A percentile compares a stretch with the other conserved stretches of the same genome.
Evolutionary conservation across 805 yeast species (phyloP).

Genomic region (Teunomyces funiuensis): DNA sequence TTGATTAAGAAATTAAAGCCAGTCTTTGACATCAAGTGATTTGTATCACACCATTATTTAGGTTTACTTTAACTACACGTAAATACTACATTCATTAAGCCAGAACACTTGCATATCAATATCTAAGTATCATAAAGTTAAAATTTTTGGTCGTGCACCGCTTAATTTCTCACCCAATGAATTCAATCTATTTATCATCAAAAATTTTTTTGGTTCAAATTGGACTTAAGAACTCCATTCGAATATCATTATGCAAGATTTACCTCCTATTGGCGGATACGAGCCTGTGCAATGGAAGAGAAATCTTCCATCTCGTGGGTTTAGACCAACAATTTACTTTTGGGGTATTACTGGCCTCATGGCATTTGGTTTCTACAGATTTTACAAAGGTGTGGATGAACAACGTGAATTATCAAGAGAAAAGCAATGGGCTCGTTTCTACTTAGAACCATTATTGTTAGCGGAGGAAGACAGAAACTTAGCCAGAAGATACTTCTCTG

Average conservation of each 20-base stretch:
- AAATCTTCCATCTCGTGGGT: slow-evolving; percentile 81
- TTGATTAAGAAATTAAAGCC: slow-evolving; percentile 85
- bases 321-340: slow-evolving; percentile 72
- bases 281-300: slow-evolving; percentile 88
- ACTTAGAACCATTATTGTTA: slow-evolving; percentile 67
- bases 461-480: slow-evolving; percentile 82
- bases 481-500: slow-evolving; percentile 67
- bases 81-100: not conserved
- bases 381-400: slow-evolving; percentile 68
- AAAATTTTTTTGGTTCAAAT: slow-evolving; percentile 3
- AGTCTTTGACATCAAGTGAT: slow-evolving; percentile 75
- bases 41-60: not conserved
- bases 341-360: slow-evolving; percentile 62
- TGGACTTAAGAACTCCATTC: not conserved
- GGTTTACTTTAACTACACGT: not conserved
- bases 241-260: slow-evolving; percentile 62
- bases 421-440: slow-evolving; percentile 72
- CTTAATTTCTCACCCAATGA: slow-evolving; percentile 8
- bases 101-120: too few relatives aligned
- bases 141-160: slow-evolving; percentile 5
- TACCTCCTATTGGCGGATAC: slow-evolving; percentile 86
- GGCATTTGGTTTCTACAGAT: slow-evolving; percentile 69
- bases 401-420: slow-evolving; percentile 74
- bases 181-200: slow-evolving; percentile 6
- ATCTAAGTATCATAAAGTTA: too few relatives aligned